phyloP scores from a whole-genome alignment of 441 rosid genomes.

The Lagerstroemia fauriei region DNA sequence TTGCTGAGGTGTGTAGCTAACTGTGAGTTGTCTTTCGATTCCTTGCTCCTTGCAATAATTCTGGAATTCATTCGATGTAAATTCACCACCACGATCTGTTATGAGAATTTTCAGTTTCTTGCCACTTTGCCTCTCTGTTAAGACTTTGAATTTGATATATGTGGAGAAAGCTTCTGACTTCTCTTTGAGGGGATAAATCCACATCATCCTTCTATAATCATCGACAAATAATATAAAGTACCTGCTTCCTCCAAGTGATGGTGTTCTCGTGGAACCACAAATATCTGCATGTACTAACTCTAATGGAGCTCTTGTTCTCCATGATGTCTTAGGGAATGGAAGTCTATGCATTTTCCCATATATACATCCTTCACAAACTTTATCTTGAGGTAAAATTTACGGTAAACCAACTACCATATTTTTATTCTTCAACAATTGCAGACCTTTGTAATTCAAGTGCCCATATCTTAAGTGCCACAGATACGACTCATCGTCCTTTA shows the following conservation, averaged over 20 bases:
- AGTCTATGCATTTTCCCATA: conserved; percentile 13
- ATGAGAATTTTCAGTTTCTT: conserved; percentile 2
- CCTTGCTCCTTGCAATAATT: conserved; percentile 3
- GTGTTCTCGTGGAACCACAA: background rate
- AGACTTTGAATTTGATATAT: conserved; percentile 22
- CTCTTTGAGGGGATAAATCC: conserved; percentile 5
- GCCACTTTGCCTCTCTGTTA: conserved; percentile 3
- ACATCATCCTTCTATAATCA: conserved; percentile 16
- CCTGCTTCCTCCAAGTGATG: background rate
- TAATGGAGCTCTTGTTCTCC: conserved; percentile 8
- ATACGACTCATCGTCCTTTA: too few relatives aligned
- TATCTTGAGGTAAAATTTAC: too few relatives aligned
- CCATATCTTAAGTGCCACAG: too few relatives aligned
- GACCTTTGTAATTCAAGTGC: too few relatives aligned
- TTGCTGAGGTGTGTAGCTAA: too few relatives aligned
- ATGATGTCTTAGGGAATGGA: conserved; percentile 16
- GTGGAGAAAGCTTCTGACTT: conserved; percentile 14
- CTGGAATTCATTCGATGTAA: background rate
- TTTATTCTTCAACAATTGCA: too few relatives aligned
- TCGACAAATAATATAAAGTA: conserved; percentile 20
- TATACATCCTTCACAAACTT: conserved; percentile 13
- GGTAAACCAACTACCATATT: too few relatives aligned
- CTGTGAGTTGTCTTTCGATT: background rate
- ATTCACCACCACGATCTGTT: background rate
- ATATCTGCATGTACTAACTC: conserved; percentile 21